Base-by-base conservation (phyloP, 1,139 yeast genomes). In the Nakaseomyces nivariensis region DNA sequence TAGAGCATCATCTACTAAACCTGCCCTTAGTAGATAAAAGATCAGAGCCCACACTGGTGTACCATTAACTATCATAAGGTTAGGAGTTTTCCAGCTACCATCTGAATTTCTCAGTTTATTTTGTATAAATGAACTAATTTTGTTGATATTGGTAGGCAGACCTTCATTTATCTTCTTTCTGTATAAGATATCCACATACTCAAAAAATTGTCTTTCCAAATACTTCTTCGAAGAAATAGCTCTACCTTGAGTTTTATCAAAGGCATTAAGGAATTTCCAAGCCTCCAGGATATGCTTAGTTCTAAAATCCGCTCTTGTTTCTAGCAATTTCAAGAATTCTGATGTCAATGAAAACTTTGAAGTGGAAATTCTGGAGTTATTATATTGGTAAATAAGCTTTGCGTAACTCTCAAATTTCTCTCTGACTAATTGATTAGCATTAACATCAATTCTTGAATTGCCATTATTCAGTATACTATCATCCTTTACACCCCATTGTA, bases 41-140 rank as follows among this genome's bases (percentile, higher is more conserved):
- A 92, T 70, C 48, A 89, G 71, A 0, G 96, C 96, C 98, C 98
- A 92, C 24, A 92, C 78, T 4, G 97, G 97, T 1, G 79, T 73
- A 10, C 90, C 90, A 67, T 92, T 90, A 27, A 88, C 81, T 51
- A 81, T 70, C 37, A 82, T 76, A 48, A 83, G 58, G 51, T 76
- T 75, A 8, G 73, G 69, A 43, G 74, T 59, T 47, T 71, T 72
- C 81, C 83, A 79, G 36, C 71, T 66, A 25, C 37, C 37, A 50
- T 71, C 71, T 5, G 65, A 59, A 49, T 74, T 71, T 47, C 76
- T 74, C 51, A 71, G 60, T 62, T 74, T 66, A 63, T 67, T 58
- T 60, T 83, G 73, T 61, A 82, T 76, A 59, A 82, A 87, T 37
- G 84, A 81, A 50, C 77, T 75, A 46, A 87, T 77, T 61, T 86